Percentiles rank a stretch among this genome's conserved stretches.
Conservation (phyloP, 768 basidiomycete species). For the Pleurotus djamor region DNA sequence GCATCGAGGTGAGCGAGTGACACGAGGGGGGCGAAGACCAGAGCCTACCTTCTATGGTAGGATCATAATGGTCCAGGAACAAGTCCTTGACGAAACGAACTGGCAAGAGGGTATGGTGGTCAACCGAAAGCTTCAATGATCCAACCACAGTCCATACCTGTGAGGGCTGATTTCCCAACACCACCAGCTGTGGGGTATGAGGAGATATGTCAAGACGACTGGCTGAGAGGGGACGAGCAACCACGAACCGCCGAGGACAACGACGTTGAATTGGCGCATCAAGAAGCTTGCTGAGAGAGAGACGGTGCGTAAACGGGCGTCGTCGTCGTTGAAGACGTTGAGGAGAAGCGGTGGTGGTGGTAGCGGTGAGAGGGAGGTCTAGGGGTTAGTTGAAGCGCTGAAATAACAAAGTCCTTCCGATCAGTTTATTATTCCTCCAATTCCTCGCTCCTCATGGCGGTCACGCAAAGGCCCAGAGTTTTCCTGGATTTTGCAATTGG, state of each 20-base stretch:
- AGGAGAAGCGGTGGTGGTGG: neutral
- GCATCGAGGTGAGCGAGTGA: constrained; percentile 9
- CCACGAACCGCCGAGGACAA: constrained; percentile 73
- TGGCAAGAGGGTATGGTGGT: constrained; percentile 14
- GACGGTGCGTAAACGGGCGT: neutral
- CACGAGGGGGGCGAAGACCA: neutral
- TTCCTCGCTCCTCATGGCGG: neutral
- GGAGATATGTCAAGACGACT: neutral
- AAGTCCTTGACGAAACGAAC: constrained; percentile 73
- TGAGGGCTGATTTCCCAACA: constrained; percentile 86
- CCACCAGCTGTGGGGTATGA: constrained; percentile 61
- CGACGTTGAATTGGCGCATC: constrained; percentile 75
- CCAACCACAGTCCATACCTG: constrained; percentile 31
- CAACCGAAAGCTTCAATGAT: neutral
- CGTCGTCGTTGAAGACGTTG: neutral
- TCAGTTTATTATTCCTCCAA: neutral
- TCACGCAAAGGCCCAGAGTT: constrained; percentile 57
- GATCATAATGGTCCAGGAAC: constrained; percentile 78
- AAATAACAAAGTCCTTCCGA: neutral
- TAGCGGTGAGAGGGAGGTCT: neutral
- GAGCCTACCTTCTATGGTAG: constrained; percentile 75
- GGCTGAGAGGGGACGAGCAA: neutral
- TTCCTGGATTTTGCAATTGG: constrained; percentile 68
- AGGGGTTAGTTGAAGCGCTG: neutral
- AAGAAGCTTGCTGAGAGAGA: neutral